Evolutionary conservation across 495 filamentous ascomycete genomes (phyloP).

Genomic region (Xylaria sp.): DNA sequence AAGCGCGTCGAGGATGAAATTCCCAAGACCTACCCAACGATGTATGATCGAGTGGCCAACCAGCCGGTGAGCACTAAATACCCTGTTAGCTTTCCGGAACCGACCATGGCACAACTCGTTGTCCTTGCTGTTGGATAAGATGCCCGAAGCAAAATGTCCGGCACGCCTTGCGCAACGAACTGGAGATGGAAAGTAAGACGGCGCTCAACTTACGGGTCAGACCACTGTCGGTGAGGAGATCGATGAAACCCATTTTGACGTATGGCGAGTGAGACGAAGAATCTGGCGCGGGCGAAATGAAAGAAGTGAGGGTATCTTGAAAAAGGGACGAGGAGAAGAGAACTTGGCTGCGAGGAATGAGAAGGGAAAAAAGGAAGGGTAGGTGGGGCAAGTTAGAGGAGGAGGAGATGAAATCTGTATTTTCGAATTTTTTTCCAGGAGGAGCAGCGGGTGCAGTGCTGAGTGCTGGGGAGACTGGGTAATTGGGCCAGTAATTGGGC

Average conservation of each 20-base stretch:
- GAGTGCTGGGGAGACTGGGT: no score
- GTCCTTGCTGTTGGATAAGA: slow-evolving; percentile 10
- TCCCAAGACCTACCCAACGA: slow-evolving; percentile 76
- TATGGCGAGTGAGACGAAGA: slow-evolving; percentile 25
- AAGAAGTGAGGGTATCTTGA: slow-evolving; percentile 38
- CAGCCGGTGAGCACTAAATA: slow-evolving; percentile 86
- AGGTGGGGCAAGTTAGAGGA: slow-evolving; percentile 39
- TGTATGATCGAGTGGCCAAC: slow-evolving; percentile 89
- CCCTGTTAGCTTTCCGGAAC: slow-evolving; percentile 14
- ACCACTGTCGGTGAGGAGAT: slow-evolving; percentile 87
- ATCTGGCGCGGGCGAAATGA: slow-evolving; percentile 26
- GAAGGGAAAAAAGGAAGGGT: slow-evolving; percentile 40
- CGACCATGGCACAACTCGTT: slow-evolving; percentile 44
- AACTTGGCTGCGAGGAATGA: slow-evolving; percentile 35
- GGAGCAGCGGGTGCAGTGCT: slow-evolving; percentile 1
- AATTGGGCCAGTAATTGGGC: slow-evolving; percentile 23
- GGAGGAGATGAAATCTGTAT: slow-evolving; percentile 33
- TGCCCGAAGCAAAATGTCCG: slow-evolving; percentile 30
- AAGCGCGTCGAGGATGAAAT: slow-evolving; percentile 29
- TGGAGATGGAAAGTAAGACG: not conserved
- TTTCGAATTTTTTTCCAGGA: slow-evolving; percentile 32
- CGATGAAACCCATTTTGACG: slow-evolving; percentile 87
- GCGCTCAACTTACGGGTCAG: slow-evolving; percentile 71
- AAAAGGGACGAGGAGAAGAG: slow-evolving; percentile 35
- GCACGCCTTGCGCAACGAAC: slow-evolving; percentile 13